These are phyloP conservation scores for Wickerhamiella azyma DNA, from an alignment of 805 yeast species.

Conservation along the genomic window DNA sequence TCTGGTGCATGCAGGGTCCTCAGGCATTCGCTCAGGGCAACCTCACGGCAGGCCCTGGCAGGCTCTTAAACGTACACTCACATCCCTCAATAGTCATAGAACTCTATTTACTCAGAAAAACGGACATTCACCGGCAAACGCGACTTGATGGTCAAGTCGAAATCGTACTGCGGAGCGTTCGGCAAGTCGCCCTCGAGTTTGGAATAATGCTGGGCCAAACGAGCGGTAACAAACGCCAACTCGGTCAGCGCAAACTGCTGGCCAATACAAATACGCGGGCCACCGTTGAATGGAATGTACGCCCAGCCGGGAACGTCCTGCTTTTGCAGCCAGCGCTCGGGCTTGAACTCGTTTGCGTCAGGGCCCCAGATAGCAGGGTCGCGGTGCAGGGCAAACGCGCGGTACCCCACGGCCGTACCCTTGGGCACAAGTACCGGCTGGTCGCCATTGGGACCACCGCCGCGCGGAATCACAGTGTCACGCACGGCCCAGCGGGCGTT, in stretches of 20 bases:
- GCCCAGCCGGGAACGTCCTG: constrained; percentile 28
- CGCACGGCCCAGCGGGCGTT: constrained; percentile 31
- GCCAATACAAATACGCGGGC: constrained; percentile 35
- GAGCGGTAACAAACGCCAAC: constrained; percentile 29
- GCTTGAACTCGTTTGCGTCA: constrained; percentile 29
- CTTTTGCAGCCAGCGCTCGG: constrained; percentile 32
- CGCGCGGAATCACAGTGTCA: constrained; percentile 34
- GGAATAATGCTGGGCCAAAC: constrained; percentile 25
- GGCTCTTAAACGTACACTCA: too few relatives aligned
- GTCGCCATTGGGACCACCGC: constrained; percentile 30
- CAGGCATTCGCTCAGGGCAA: too few relatives aligned
- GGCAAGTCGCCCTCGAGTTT: not conserved
- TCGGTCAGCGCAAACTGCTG: constrained; percentile 37
- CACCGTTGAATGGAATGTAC: constrained; percentile 34
- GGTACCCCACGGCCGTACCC: constrained; percentile 28
- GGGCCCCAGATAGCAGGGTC: constrained; percentile 27
- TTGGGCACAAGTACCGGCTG: constrained; percentile 27
- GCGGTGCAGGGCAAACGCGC: constrained; percentile 30
- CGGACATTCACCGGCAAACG: not conserved
- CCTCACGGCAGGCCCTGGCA: too few relatives aligned
- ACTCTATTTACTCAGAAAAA: not conserved
- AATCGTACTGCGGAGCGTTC: not conserved
- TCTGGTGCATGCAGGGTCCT: too few relatives aligned
- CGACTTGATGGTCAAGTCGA: constrained; percentile 4
- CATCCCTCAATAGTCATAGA: too few relatives aligned